Conservation (phyloP, 208 protist species). For the Trypanosoma scelopori region DNA sequence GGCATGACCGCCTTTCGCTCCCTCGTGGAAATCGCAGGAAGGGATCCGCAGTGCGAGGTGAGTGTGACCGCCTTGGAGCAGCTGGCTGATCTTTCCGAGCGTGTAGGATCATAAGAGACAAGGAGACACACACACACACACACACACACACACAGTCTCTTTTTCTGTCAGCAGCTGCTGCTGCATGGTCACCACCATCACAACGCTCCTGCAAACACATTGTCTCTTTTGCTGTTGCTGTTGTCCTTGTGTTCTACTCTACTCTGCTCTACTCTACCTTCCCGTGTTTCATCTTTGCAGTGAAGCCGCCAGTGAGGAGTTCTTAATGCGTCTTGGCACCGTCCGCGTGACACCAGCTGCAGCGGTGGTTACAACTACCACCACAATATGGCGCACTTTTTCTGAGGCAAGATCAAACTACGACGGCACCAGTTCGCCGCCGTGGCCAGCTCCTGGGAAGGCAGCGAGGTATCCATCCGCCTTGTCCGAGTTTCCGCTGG, state of each 20-base stretch:
- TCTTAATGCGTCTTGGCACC: constrained; percentile 21
- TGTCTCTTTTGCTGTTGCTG: constrained; percentile 2
- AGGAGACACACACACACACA: neutral
- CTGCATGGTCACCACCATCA: neutral
- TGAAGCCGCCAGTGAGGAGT: neutral
- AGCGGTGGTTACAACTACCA: neutral
- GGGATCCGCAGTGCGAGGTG: constrained; percentile 10
- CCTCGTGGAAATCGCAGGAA: constrained; percentile 12
- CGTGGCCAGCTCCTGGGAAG: constrained; percentile 37
- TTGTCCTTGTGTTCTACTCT: no score
- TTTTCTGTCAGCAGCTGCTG: neutral
- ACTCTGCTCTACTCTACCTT: no score
- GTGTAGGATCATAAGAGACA: neutral
- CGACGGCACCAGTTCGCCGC: constrained; percentile 30
- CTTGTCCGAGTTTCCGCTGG: constrained; percentile 47
- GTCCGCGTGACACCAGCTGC: constrained; percentile 4
- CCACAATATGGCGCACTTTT: constrained; percentile 9
- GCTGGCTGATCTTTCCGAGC: constrained; percentile 10
- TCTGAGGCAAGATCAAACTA: constrained; percentile 56
- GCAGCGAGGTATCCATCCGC: constrained; percentile 52
- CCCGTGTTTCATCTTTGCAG: neutral
- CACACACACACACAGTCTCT: neutral
- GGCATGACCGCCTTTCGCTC: constrained; percentile 17
- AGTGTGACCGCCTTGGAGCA: constrained; percentile 16
- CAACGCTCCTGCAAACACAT: neutral